Percentiles rank a stretch among this genome's conserved stretches.
Evolutionary conservation across 2,329 filamentous ascomycete species (phyloP).

Genomic region (Colletotrichum lindemuthianum): DNA sequence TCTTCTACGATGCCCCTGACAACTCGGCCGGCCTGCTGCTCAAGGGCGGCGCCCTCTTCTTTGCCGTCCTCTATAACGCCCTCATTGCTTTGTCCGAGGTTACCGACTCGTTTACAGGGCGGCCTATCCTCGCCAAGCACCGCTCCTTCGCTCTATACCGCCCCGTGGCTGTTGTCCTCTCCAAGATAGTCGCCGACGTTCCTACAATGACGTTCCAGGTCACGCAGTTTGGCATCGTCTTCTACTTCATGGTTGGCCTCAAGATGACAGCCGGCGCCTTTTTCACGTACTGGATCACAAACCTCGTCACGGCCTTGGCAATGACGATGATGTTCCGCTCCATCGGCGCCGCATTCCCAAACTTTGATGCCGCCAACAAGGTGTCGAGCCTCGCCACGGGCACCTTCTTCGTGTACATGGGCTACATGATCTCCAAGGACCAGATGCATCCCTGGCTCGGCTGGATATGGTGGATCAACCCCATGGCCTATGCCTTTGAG

Average conservation of each 20-base stretch:
- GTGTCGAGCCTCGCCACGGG: too few species aligned
- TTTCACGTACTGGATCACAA: slow-evolving; percentile 80
- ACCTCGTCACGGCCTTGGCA: slow-evolving; percentile 72
- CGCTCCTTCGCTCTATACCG: slow-evolving; percentile 60
- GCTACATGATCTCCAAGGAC: slow-evolving; percentile 60
- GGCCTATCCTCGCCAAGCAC: slow-evolving; percentile 60
- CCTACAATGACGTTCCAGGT: slow-evolving; percentile 65
- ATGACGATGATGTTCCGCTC: slow-evolving; percentile 82
- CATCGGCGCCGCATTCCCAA: slow-evolving; percentile 75
- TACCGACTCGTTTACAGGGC: slow-evolving; percentile 52
- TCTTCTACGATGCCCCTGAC: slow-evolving; percentile 64
- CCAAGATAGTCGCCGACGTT: slow-evolving; percentile 63
- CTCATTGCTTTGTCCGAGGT: slow-evolving; percentile 66
- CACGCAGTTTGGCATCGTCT: slow-evolving; percentile 61
- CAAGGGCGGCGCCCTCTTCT: slow-evolving; percentile 67
- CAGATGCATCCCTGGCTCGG: slow-evolving; percentile 78
- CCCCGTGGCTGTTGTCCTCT: slow-evolving; percentile 62
- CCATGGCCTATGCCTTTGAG: slow-evolving; percentile 79
- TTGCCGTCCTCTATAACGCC: slow-evolving; percentile 68
- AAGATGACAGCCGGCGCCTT: slow-evolving; percentile 71
- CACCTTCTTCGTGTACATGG: slow-evolving; percentile 67
- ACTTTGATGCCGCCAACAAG: slow-evolving; percentile 61
- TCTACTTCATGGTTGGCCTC: slow-evolving; percentile 67
- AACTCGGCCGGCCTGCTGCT: slow-evolving; percentile 62
- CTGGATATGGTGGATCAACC: slow-evolving; percentile 81